Percentiles rank a stretch among this genome's conserved stretches.
phyloP scores from a whole-genome alignment of 2,329 filamentous ascomycete genomes.

The Trichoderma breve region DNA sequence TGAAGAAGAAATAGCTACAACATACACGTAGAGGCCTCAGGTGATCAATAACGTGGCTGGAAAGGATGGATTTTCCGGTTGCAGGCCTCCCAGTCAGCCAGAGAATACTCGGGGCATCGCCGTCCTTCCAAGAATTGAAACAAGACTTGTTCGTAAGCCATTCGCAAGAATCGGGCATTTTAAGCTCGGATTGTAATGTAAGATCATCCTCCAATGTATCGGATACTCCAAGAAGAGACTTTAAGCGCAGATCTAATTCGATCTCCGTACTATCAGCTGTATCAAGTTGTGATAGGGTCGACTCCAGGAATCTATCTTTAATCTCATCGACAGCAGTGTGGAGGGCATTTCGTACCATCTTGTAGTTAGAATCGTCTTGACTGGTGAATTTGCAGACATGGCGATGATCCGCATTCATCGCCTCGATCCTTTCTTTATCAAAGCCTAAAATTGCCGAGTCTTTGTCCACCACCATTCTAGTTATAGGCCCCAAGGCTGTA shows the following conservation, averaged over 20 bases:
- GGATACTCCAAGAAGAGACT: neutral
- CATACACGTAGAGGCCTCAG: neutral
- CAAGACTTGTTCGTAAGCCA: slow-evolving; percentile 4
- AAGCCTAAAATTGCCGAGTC: slow-evolving; percentile 13
- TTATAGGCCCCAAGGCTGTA: neutral
- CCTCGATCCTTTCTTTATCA: slow-evolving; percentile 11
- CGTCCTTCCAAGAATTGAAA: neutral
- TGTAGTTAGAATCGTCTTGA: slow-evolving; percentile 9
- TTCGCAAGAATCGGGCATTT: slow-evolving; percentile 10
- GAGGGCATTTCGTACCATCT: slow-evolving; percentile 15
- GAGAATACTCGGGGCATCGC: neutral
- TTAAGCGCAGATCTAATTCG: neutral
- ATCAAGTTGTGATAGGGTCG: neutral
- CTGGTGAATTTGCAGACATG: slow-evolving; percentile 7
- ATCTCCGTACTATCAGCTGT: neutral
- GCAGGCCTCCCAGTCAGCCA: slow-evolving; percentile 13
- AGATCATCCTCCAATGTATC: slow-evolving; percentile 14
- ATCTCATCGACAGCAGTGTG: slow-evolving; percentile 11
- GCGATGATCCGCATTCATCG: slow-evolving; percentile 16
- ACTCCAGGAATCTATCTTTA: neutral
- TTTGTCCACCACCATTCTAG: slow-evolving; percentile 4
- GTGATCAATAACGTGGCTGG: neutral
- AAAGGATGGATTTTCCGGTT: slow-evolving; percentile 11
- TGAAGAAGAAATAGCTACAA: slow-evolving; percentile 13
- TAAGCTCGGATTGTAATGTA: neutral